phyloP scores from a whole-genome alignment of 164 flowering plant genomes.

The Taxillus chinensis region DNA sequence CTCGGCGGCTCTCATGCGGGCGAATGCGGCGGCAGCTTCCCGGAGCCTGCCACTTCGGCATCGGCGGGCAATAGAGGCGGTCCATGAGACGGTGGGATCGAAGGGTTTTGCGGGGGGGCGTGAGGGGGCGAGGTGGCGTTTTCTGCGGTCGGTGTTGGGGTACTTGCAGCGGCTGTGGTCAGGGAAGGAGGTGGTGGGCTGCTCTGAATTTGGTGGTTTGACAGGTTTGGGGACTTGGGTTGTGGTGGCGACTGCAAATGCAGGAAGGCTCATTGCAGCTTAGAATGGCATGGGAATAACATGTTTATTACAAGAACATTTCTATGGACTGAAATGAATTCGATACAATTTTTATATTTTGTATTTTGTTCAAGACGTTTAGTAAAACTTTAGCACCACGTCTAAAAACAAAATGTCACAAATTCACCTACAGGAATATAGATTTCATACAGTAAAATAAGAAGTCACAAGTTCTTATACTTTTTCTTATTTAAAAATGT shows the following conservation, averaged over 20 bases:
- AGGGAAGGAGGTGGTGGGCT: neutral
- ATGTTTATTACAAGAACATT: no score
- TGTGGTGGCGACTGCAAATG: slow-evolving; percentile 8
- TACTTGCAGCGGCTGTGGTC: neutral
- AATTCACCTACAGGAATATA: no score
- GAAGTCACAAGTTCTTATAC: no score
- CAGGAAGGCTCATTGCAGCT: slow-evolving; percentile 17
- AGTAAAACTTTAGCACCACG: no score
- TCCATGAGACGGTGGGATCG: slow-evolving; percentile 38
- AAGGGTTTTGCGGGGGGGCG: slow-evolving; percentile 8
- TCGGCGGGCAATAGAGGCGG: slow-evolving; percentile 37
- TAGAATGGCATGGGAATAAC: no score
- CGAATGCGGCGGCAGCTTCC: slow-evolving; percentile 28
- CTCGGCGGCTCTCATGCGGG: slow-evolving; percentile 35
- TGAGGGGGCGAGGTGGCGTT: slow-evolving; percentile 1
- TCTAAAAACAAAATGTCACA: no score
- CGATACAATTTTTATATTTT: no score
- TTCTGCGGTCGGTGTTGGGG: neutral
- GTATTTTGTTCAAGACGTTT: no score
- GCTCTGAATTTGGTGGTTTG: slow-evolving; percentile 4
- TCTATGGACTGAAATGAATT: no score
- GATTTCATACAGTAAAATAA: no score
- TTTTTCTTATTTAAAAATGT: no score
- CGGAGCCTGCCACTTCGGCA: slow-evolving; percentile 30
- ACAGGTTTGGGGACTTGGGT: slow-evolving; percentile 13